A percentile compares a stretch with the other conserved stretches of the same genome.
Evolutionary conservation across 129 eudicot species (phyloP).

Genomic region (Daucus carota): DNA sequence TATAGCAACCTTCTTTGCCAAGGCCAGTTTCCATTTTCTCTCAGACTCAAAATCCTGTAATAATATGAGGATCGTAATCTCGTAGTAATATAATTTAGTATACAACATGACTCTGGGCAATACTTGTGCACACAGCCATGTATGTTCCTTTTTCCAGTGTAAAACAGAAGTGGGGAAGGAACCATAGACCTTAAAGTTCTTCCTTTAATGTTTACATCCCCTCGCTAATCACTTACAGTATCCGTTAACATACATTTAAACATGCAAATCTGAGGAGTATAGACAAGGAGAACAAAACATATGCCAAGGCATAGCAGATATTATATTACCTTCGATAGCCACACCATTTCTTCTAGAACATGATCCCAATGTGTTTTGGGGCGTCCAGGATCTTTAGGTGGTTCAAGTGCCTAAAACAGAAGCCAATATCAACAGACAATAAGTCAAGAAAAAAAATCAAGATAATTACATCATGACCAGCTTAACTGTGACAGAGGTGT

Average conservation of each 20-base stretch:
- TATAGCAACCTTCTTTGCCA: constrained; percentile 86
- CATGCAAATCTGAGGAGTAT: background rate
- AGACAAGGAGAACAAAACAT: background rate
- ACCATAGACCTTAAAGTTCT: background rate
- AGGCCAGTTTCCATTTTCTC: constrained; percentile 82
- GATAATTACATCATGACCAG: background rate
- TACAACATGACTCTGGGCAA: background rate
- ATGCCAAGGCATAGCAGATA: background rate
- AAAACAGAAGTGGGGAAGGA: background rate
- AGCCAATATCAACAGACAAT: background rate
- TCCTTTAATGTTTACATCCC: background rate
- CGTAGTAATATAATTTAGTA: background rate
- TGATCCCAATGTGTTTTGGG: constrained; percentile 99
- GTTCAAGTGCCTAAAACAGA: constrained; percentile 74
- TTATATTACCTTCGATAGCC: constrained; percentile 79
- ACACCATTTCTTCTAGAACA: constrained; percentile 95
- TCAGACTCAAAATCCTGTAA: constrained; percentile 90
- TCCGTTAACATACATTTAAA: background rate
- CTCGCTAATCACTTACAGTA: background rate
- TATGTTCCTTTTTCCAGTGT: background rate
- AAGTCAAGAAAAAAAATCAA: background rate
- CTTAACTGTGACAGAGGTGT: background rate
- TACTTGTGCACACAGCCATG: background rate
- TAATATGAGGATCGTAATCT: background rate
- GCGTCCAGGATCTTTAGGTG: constrained; percentile 90